phyloP scores from a whole-genome alignment of 2,329 filamentous ascomycete genomes.

The Calonectria pseudoturangicola region DNA sequence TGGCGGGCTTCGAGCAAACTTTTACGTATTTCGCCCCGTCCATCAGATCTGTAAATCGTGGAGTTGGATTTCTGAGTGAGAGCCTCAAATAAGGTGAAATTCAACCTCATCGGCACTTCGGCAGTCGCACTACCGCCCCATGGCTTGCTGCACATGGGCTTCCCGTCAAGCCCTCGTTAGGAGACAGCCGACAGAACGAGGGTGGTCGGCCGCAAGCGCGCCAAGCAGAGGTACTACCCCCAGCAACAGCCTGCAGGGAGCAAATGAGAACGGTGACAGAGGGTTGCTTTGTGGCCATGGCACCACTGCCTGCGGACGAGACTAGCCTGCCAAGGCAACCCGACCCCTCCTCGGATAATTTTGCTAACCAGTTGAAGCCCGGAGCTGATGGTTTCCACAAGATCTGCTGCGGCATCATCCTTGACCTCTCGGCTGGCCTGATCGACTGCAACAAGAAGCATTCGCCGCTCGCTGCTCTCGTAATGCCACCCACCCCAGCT shows the following conservation, averaged over 20 bases:
- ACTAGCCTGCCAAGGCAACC: conserved; percentile 26
- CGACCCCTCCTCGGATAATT: conserved; percentile 31
- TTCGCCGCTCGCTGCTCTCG: conserved; percentile 25
- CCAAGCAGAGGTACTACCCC: conserved; percentile 11
- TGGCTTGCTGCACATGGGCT: conserved; percentile 42
- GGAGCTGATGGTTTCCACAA: conserved; percentile 27
- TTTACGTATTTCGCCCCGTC: conserved; percentile 52
- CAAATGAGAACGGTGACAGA: conserved; percentile 35
- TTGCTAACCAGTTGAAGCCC: conserved; percentile 26
- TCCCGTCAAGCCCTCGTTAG: conserved; percentile 34
- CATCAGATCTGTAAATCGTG: conserved; percentile 47
- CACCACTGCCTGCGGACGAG: conserved; percentile 45
- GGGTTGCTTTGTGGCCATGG: conserved; percentile 42
- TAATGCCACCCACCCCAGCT: conserved; percentile 14
- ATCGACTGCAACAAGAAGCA: conserved; percentile 36
- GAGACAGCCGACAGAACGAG: conserved; percentile 18
- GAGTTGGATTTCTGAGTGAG: conserved; percentile 42
- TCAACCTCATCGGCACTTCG: conserved; percentile 36
- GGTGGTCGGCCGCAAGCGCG: conserved; percentile 18
- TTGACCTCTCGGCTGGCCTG: conserved; percentile 40
- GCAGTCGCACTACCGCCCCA: conserved; percentile 45
- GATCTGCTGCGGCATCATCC: conserved; percentile 37
- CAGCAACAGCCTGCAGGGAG: conserved; percentile 28
- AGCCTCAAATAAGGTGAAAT: conserved; percentile 28
- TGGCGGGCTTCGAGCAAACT: conserved; percentile 46